A percentile compares a stretch with the other conserved stretches of the same genome.
phyloP scores from a whole-genome alignment of 2,329 filamentous ascomycete genomes.

The Fusarium illudens region DNA sequence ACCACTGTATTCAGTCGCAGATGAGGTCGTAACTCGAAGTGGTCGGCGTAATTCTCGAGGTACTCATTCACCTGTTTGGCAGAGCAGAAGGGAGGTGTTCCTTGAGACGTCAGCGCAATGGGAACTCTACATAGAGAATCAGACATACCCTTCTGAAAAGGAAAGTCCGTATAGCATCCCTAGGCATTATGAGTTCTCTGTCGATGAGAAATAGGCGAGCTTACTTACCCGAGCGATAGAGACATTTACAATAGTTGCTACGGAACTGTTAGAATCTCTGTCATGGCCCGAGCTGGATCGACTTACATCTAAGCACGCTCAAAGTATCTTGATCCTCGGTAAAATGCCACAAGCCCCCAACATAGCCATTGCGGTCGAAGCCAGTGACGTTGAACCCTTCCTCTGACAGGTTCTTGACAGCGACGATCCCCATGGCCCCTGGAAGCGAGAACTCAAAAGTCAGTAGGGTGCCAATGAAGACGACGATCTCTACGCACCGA shows the following conservation, averaged over 20 bases:
- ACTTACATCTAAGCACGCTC: slow-evolving; percentile 47
- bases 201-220: no score
- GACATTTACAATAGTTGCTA: neutral
- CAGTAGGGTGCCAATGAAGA: neutral
- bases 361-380: slow-evolving; percentile 52
- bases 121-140: neutral
- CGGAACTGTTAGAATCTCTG: neutral
- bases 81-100: neutral
- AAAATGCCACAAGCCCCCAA: slow-evolving; percentile 56
- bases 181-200: neutral
- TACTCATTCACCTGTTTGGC: neutral
- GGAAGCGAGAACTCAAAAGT: neutral
- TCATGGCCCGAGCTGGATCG: neutral
- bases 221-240: neutral
- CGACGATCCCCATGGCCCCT: slow-evolving; percentile 50
- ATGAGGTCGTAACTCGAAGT: neutral
- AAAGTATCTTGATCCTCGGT: slow-evolving; percentile 47
- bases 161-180: neutral
- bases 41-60: neutral
- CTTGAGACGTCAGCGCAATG: neutral
- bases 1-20: neutral
- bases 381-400: slow-evolving; percentile 55
- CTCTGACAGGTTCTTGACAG: slow-evolving; percentile 54
- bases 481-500: slow-evolving; percentile 11
- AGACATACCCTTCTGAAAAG: neutral